Conservation (phyloP, 257 asterid genomes). For the Orobanche coerulescens region DNA sequence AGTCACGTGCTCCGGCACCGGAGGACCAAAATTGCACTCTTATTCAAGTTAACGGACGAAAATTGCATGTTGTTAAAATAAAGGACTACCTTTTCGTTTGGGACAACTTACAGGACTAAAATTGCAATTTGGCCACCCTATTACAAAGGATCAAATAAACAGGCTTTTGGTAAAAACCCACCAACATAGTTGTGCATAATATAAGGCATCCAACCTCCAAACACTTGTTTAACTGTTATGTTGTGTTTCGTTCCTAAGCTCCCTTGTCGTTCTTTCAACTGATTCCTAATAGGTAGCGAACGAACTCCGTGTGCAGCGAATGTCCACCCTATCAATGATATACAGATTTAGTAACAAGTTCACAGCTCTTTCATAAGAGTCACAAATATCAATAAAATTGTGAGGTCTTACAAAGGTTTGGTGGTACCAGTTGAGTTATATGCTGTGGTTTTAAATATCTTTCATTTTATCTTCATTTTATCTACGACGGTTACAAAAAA, state of each 20-base stretch:
- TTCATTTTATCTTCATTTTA: too few relatives aligned
- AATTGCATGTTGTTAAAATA: too few relatives aligned
- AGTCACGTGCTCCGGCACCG: too few relatives aligned
- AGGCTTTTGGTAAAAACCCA: not conserved
- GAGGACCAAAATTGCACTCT: too few relatives aligned
- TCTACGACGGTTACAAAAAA: too few relatives aligned
- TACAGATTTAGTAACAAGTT: constrained; percentile 3
- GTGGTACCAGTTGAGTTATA: too few relatives aligned
- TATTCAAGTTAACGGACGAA: too few relatives aligned
- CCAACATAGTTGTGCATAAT: not conserved
- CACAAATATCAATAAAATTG: not conserved
- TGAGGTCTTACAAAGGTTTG: too few relatives aligned
- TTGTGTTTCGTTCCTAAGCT: not conserved
- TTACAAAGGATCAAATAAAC: not conserved
- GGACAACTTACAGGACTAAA: too few relatives aligned
- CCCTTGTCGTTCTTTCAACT: not conserved
- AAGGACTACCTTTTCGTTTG: too few relatives aligned
- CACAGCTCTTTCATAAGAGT: not conserved
- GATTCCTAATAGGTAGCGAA: constrained; percentile 36
- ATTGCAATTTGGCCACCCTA: too few relatives aligned
- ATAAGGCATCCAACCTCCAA: not conserved
- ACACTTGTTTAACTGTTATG: not conserved
- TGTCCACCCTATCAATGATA: constrained; percentile 64
- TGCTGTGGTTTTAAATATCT: too few relatives aligned
- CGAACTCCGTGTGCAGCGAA: constrained; percentile 66